Evolutionary conservation across 805 yeast genomes (phyloP), one percentile per base, ranked within the genome.

Genomic region (Blastobotrys americana): DNA sequence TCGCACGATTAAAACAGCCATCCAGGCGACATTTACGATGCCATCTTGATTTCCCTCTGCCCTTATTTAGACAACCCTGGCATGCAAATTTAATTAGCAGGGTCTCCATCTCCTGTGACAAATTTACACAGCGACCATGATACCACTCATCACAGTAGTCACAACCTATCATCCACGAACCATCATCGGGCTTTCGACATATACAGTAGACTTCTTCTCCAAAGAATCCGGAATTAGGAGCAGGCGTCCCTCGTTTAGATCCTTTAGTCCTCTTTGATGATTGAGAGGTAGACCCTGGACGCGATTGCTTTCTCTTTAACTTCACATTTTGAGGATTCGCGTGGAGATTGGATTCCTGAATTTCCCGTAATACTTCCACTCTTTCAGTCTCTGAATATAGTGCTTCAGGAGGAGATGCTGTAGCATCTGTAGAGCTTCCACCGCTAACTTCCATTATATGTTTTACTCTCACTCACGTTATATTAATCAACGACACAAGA

Each of bases 91-190:
- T 73, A 39, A 74, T 70, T 8, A 87, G 79, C 41, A 87, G 66
- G 34, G 72, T 69, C 46, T 75, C 71, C 55, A 72, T 73, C 43
- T 68, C 63, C 5, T 59, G 60, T 42, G 78, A 71, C 31, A 87
- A 58, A 42, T 71, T 72, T 72, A 88, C 76, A 59, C 97, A 89
- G 38, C 66, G 67, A 62, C 88, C 85, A 63, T 89, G 97, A 58
- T 73, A 89, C 97, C 97, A 89, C 47, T 86, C 96, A 56, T 87
- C 96, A 64, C 97, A 89, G 4, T 86, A 89, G 59, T 88, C 96
- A 60, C 97, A 88, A 0, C 84, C 86, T n/a, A 89, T 83, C 97
- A 89, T 89, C 59, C 88, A 66, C 46, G 77, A 80, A 1, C 89
- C 93, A 47, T 73, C 71, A 55, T 89, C 96, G 0, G 87, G 82